Base-by-base conservation (phyloP, 2,329 filamentous ascomycete species). In the Chaetomiaceae sp. region DNA sequence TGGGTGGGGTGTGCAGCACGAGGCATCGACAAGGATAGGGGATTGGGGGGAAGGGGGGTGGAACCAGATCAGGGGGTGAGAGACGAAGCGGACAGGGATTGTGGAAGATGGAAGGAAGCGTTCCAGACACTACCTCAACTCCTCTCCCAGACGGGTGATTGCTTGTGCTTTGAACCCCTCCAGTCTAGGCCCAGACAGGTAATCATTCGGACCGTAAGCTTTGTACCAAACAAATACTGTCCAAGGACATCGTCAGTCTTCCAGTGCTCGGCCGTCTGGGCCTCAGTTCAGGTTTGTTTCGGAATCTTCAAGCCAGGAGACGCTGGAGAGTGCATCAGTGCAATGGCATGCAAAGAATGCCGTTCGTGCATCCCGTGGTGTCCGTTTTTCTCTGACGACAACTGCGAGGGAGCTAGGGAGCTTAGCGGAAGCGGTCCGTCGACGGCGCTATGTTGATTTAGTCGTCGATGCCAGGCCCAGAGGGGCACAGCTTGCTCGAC, bases 61-160 rank as follows among this genome's bases (percentile, higher is more conserved):
- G 49, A 57, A 47, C 54, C 51, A 55, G 54, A 48, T 40, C 55
- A 48, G 49, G 50, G 44, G 44, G 51, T 47, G 53, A 39, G 34
- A 50, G 39, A 51, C 50, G 43, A 53, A 44, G n/a, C 33, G 20
- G 33, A 43, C 55, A 58, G 51, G 57, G 55, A 55, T 57, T 46
- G 46, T 53, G 46, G 45, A 54, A 44, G 42, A 38, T 31, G 43
- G 48, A 56, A 55, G 44, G 43, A 50, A 48, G 48, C 30, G 42
- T 48, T 34, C 43, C 17, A 49, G 51, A 44, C 39, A 44, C n/a
- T n/a, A n/a, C 25, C 12, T n/a, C n/a, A 20, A 33, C 12, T 23
- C 20, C 43, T 30, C 20, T 17, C 37, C 17, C 21, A 30, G 35
- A 46, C 45, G 38, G 46, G 16, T 30, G 19, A 27, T 49, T 43